Percentiles rank a stretch among this genome's conserved stretches.
These are phyloP conservation scores for Tagetes patula DNA, from an alignment of 129 eudicot species.

Conservation along the genomic window DNA sequence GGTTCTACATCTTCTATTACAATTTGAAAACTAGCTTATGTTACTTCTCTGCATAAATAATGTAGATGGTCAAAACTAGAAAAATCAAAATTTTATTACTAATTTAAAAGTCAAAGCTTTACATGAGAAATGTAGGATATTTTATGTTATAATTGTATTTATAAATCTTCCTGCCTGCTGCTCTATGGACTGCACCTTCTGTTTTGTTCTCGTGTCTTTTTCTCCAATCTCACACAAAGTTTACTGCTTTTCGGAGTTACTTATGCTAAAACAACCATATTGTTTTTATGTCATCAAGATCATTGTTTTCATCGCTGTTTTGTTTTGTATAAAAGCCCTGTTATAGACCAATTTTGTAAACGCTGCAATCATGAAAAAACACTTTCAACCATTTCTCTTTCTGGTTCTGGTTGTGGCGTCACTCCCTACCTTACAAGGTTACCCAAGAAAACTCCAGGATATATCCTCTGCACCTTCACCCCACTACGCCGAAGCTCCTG, in stretches of 20 bases:
- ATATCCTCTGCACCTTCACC: slow-evolving; percentile 2
- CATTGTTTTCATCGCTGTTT: slow-evolving; percentile 34
- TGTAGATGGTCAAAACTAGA: not conserved
- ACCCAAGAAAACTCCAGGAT: slow-evolving; percentile 18
- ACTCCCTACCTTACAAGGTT: slow-evolving; percentile 21
- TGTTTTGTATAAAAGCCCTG: not conserved
- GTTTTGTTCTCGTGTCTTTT: slow-evolving; percentile 28
- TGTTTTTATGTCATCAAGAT: slow-evolving; percentile 12
- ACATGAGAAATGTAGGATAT: slow-evolving; percentile 26
- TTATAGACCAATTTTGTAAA: slow-evolving; percentile 16
- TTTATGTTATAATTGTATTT: not conserved
- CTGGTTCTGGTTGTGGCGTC: slow-evolving; percentile 29
- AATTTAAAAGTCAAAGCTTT: slow-evolving; percentile 25
- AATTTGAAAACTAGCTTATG: slow-evolving; percentile 28
- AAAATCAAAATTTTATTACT: not conserved
- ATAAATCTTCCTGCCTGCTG: not conserved
- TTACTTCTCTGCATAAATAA: slow-evolving; percentile 22
- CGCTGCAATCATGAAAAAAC: slow-evolving; percentile 26
- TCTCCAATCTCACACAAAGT: slow-evolving; percentile 18
- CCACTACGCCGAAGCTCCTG: not conserved
- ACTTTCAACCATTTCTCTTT: slow-evolving; percentile 18
- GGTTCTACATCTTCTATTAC: slow-evolving; percentile 10
- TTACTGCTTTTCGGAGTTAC: slow-evolving; percentile 19
- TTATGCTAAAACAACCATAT: not conserved
- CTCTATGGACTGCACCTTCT: not conserved